Evolutionary conservation across 441 rosid genomes (phyloP), one percentile per base, ranked within the genome.

Genomic region (Adansonia grandidieri): DNA sequence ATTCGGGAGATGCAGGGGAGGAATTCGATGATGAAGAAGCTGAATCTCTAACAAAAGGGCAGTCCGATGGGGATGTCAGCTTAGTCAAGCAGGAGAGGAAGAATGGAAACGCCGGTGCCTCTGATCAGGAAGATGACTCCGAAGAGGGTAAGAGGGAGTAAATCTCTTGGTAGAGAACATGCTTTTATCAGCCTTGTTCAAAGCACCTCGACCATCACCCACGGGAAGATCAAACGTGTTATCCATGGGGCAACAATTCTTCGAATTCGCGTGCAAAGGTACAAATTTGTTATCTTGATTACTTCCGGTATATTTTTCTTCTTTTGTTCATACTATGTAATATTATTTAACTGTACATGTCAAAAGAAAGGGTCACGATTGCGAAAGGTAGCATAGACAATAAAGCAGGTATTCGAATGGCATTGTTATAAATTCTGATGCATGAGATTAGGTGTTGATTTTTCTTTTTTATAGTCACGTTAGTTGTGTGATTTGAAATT

Each of bases 81-180:
- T 82, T 94, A 77, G 94, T 90, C 17, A 89, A 89, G 84, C 89
- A 51, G 77, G 94, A 86, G 20, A 89, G 79, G 82, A 82, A 84
- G 53, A 78, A 40, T 0, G 82, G 80, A 74, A 77, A 15, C 37
- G 68, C 24, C 1, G 78, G 4, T 76, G 84, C 5, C 68, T 83
- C 82, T 5, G 90, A 91, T 10, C 74, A 82, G 9, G 93, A 91
- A 74, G 91, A 82, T 40, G 94, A 87, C 44, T 44, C 74, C 28
- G 97, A 95, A 87, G 99, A 90, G 83, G 96, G 89, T 77, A 95
- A 95, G 85, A 87, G 93, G 79, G 95, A 89, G 83, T 92, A 89
- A 70, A 13, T 6, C 10, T 54, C 45, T 69, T 0, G 14, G 17
- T 61, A 28, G 32, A 50, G 32, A 69, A 74, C 47, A 54, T 24